These are phyloP conservation scores for Quercus robur DNA, from an alignment of 306 rosid genomes.

Conservation along the genomic window DNA sequence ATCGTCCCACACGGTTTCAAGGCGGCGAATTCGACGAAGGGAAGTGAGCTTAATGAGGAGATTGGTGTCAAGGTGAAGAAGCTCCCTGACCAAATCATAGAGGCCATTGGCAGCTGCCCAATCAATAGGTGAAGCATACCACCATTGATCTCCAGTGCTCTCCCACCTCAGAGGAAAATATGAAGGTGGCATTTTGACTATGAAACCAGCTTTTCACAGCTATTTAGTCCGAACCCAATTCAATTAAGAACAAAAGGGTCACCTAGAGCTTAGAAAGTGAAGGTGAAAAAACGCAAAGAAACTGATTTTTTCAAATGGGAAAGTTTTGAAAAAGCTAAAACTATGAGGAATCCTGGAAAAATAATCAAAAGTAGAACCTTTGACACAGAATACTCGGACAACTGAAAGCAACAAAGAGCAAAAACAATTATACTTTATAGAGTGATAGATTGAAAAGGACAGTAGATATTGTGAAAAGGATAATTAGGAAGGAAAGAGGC, in stretches of 20 bases:
- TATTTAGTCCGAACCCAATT: background rate
- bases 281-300: background rate
- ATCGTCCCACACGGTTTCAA: slow-evolving; percentile 91
- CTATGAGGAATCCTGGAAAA: background rate
- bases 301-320: slow-evolving; percentile 23
- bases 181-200: slow-evolving; percentile 38
- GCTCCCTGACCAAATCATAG: slow-evolving; percentile 80
- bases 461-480: background rate
- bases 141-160: slow-evolving; percentile 91
- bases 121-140: slow-evolving; percentile 93
- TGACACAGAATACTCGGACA: background rate
- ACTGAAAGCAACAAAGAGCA: background rate
- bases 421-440: too few species aligned
- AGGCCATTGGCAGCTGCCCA: slow-evolving; percentile 90
- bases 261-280: slow-evolving; percentile 21
- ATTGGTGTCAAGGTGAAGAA: slow-evolving; percentile 80
- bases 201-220: background rate
- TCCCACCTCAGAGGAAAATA: slow-evolving; percentile 90
- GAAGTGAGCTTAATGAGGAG: slow-evolving; percentile 88
- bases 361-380: background rate
- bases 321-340: slow-evolving; percentile 22
- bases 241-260: background rate
- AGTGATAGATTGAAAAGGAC: background rate
- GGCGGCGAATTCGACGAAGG: slow-evolving; percentile 86
- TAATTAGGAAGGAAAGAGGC: background rate